These are phyloP conservation scores for Tricholoma flavovirens DNA, from an alignment of 768 basidiomycete genomes.

Conservation along the genomic window DNA sequence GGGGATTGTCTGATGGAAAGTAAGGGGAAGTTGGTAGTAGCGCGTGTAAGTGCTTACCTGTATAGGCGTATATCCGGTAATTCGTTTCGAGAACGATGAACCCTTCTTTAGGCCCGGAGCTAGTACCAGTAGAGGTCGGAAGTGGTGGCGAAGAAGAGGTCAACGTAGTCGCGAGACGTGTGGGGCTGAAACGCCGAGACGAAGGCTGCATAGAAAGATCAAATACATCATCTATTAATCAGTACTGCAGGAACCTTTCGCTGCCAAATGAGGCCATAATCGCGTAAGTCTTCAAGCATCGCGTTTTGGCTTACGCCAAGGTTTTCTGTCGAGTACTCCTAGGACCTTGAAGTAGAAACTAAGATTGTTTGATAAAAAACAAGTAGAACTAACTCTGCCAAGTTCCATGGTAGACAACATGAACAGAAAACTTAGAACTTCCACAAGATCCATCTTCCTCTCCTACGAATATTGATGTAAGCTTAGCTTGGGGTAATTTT, in stretches of 20 bases:
- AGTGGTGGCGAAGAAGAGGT: constrained; percentile 85
- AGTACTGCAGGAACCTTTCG: constrained; percentile 47
- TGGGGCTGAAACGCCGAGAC: constrained; percentile 86
- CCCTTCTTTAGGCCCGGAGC: constrained; percentile 64
- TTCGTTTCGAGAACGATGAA: constrained; percentile 98
- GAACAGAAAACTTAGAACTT: constrained; percentile 90
- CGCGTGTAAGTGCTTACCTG: constrained; percentile 48
- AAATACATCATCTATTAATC: constrained; percentile 11
- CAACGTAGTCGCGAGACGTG: constrained; percentile 88
- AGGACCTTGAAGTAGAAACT: neutral
- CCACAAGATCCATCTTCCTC: constrained; percentile 87
- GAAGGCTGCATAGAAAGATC: constrained; percentile 40
- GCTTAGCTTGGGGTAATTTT: too few species aligned
- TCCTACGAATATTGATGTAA: constrained; percentile 43
- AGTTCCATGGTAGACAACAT: constrained; percentile 97
- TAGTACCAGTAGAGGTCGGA: constrained; percentile 54
- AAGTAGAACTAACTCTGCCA: constrained; percentile 55
- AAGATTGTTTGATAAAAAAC: constrained; percentile 7
- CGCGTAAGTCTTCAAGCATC: constrained; percentile 89
- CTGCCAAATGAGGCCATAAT: constrained; percentile 93
- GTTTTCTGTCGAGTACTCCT: constrained; percentile 89
- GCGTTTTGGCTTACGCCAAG: constrained; percentile 73
- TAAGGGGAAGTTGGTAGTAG: constrained; percentile 16
- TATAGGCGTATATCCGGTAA: constrained; percentile 97
- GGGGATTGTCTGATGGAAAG: constrained; percentile 69